Evolutionary conservation across 208 protist genomes (phyloP), one percentile per base, ranked within the genome.

Genomic region (Trypanosoma mega): DNA sequence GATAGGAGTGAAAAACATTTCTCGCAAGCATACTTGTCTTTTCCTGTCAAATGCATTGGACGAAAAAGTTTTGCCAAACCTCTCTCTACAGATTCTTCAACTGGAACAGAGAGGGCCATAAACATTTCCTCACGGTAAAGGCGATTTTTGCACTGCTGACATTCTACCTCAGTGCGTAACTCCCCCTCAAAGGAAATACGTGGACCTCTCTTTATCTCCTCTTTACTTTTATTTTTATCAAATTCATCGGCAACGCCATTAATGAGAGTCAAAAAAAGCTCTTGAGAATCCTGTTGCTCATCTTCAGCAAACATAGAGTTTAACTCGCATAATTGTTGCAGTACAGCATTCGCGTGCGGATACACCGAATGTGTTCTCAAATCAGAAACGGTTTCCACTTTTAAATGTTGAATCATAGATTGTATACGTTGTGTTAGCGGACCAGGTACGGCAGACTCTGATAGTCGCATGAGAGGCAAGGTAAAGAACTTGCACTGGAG

Each of bases 221-320:
- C 75, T 4, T 75, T 73, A 2, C 24, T 79, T 57, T 79, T 84
- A 14, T 61, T 72, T 63, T 78, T 80, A 53, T 96, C 82, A 46
- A 93, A 88, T 62, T 96, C 90, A 54, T 93, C 84, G 5, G 67
- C 82, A 9, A 93, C 63, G 52, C 84, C 79, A 76, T 97, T 93
- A 31, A 90, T 65, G 31, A 97, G 63, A n/a, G 68, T 79, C 16
- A 92, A 74, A 44, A 93, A 73, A n/a, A 93, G 68, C 70, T 97
- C 91, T 50, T 97, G 91, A 30, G 82, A 82, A 61, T 97, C 91
- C 50, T 97, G 91, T 68, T 97, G 88, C 49, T 86, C 76, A 33
- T 92, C 85, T 48, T 81, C 71, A 5, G 71, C 74, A 48, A 97
- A 94, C 6, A 92, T 44, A 0, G 73, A 60, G 30, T 63, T 65